Evolutionary conservation across 805 yeast genomes (phyloP).

Genomic region (Metschnikowia borealis): DNA sequence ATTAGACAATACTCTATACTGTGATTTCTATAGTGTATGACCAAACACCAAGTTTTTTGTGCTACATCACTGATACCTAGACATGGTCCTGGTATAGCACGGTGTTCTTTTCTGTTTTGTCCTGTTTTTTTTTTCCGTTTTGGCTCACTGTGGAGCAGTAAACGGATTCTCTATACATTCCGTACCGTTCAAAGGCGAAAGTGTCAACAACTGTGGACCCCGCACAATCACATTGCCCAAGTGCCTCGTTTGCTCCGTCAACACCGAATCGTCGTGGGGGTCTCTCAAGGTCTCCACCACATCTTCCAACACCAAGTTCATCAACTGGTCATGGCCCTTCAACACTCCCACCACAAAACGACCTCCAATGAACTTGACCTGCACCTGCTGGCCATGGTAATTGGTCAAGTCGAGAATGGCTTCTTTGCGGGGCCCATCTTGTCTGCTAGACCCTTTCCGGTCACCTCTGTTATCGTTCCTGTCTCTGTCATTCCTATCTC

Average conservation of each 20-base stretch:
- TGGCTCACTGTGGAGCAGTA: slow-evolving; percentile 9
- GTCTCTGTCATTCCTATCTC: slow-evolving; percentile 1
- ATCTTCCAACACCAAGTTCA: slow-evolving; percentile 74
- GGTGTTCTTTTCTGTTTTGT: too few relatives aligned
- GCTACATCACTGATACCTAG: too few relatives aligned
- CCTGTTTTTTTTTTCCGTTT: neutral
- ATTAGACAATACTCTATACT: too few relatives aligned
- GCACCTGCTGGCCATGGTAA: slow-evolving; percentile 66
- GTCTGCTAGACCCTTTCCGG: slow-evolving; percentile 10
- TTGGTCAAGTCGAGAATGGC: slow-evolving; percentile 79
- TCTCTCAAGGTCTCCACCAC: slow-evolving; percentile 66
- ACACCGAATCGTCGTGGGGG: slow-evolving; percentile 55
- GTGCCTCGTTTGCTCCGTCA: slow-evolving; percentile 56
- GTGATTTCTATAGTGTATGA: too few relatives aligned
- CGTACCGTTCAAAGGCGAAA: slow-evolving; percentile 71
- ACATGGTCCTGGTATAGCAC: too few relatives aligned
- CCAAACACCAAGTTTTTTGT: too few relatives aligned
- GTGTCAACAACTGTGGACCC: slow-evolving; percentile 72
- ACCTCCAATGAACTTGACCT: slow-evolving; percentile 82
- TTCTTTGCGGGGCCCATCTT: slow-evolving; percentile 82
- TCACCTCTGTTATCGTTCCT: slow-evolving; percentile 6
- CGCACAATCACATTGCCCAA: slow-evolving; percentile 71
- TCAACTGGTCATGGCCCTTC: slow-evolving; percentile 79
- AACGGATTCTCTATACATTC: slow-evolving; percentile 72
- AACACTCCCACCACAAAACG: slow-evolving; percentile 76